Evolutionary conservation across 306 rosid species (phyloP).

Genomic region (Begonia peltatifolia): DNA sequence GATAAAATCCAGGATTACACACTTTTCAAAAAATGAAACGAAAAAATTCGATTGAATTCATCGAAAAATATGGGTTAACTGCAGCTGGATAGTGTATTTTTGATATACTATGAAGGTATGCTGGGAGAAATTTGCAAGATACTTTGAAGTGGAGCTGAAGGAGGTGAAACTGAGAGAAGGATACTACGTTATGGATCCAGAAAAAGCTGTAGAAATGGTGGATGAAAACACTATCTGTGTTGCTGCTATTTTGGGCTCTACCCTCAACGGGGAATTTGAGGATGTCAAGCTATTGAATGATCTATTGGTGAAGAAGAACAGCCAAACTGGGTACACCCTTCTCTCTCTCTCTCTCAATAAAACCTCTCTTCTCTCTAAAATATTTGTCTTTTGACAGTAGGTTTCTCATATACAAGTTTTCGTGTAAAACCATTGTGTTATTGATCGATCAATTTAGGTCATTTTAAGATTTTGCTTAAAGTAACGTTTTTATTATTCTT

Average conservation of each 20-base stretch:
- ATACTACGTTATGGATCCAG: constrained; percentile 71
- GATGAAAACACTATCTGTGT: constrained; percentile 95
- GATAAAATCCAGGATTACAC: too few species aligned
- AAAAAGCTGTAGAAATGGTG: constrained; percentile 71
- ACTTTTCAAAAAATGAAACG: too few species aligned
- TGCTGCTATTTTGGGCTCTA: constrained; percentile 90
- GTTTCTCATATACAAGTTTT: too few species aligned
- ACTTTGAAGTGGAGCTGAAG: constrained; percentile 88
- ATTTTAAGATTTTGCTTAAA: too few species aligned
- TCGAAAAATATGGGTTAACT: too few species aligned
- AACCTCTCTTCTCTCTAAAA: neutral
- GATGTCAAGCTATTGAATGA: constrained; percentile 78
- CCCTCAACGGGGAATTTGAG: constrained; percentile 90
- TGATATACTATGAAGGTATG: constrained; percentile 39
- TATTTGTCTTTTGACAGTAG: too few species aligned
- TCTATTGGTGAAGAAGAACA: constrained; percentile 55
- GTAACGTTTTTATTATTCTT: too few species aligned
- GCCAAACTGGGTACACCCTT: constrained; percentile 49
- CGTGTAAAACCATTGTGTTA: too few species aligned
- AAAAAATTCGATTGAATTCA: too few species aligned
- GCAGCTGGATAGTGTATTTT: too few species aligned
- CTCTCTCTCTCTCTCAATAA: neutral
- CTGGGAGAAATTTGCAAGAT: constrained; percentile 97
- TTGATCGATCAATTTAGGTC: too few species aligned
- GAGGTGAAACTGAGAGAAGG: constrained; percentile 73